Conservation (phyloP, 2,329 filamentous ascomycete species). For the Juglanconis oblonga region DNA sequence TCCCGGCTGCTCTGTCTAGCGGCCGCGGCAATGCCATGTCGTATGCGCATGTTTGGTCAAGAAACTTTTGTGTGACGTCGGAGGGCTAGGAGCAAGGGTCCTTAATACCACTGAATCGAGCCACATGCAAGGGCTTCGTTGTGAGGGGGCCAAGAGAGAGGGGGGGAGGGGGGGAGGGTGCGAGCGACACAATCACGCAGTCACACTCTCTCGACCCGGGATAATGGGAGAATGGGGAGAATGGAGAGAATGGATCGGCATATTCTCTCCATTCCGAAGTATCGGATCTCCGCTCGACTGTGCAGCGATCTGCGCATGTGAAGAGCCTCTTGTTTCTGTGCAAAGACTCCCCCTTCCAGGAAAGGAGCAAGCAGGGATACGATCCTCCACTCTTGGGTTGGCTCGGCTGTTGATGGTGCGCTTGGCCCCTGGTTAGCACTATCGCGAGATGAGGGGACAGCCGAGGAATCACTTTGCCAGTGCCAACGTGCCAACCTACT, state of each 20-base stretch:
- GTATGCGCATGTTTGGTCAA: neutral
- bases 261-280: neutral
- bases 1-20: no score
- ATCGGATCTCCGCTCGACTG: neutral
- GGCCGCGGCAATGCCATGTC: neutral
- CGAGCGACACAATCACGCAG: no score
- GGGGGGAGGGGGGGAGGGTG: neutral
- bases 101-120: neutral
- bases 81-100: neutral
- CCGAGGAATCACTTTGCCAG: slow-evolving; percentile 1
- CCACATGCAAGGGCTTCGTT: neutral
- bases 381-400: neutral
- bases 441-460: neutral
- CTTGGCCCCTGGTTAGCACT: neutral
- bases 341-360: neutral
- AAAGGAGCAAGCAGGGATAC: neutral
- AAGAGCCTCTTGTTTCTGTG: neutral
- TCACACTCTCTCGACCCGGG: no score
- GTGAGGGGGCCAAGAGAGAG: neutral
- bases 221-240: neutral
- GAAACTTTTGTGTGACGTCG: neutral
- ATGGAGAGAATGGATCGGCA: neutral
- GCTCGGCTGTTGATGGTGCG: neutral
- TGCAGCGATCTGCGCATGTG: neutral
- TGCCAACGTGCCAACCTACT: neutral